These are phyloP conservation scores for Suhomyces sp. DNA, from an alignment of 805 yeast species.

Conservation along the genomic window DNA sequence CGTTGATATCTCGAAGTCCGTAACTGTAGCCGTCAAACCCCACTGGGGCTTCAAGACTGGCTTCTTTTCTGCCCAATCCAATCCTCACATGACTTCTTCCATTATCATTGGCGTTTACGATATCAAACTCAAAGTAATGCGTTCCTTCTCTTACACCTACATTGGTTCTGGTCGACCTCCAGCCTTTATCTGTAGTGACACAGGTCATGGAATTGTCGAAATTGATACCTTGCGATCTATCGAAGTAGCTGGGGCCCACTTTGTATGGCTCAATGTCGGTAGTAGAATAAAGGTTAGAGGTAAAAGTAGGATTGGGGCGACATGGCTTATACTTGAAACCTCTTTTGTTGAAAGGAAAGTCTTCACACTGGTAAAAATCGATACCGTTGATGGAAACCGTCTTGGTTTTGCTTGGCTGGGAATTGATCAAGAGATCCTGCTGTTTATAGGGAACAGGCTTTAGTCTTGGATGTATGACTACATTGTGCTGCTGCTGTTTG, in stretches of 20 bases:
- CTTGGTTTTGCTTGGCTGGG: slow-evolving; percentile 11
- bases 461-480: slow-evolving; percentile 32
- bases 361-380: slow-evolving; percentile 54
- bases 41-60: slow-evolving; percentile 89
- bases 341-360: slow-evolving; percentile 72
- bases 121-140: slow-evolving; percentile 75
- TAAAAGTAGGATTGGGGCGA: slow-evolving; percentile 61
- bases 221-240: slow-evolving; percentile 58
- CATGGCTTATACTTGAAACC: slow-evolving; percentile 83
- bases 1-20: slow-evolving; percentile 77
- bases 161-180: slow-evolving; percentile 76
- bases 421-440: slow-evolving; percentile 7
- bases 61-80: slow-evolving; percentile 83
- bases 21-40: slow-evolving; percentile 95
- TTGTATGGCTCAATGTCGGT: slow-evolving; percentile 69
- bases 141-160: slow-evolving; percentile 73
- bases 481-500: slow-evolving; percentile 28
- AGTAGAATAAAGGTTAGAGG: slow-evolving; percentile 59
- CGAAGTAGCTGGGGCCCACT: slow-evolving; percentile 61
- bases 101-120: slow-evolving; percentile 40
- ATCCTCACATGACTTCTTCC: slow-evolving; percentile 62
- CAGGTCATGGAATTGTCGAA: slow-evolving; percentile 27
- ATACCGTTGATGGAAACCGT: slow-evolving; percentile 14
- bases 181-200: slow-evolving; percentile 66
- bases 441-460: slow-evolving; percentile 32